Base-by-base conservation (phyloP, 2,329 filamentous ascomycete species). In the Amesomyces nigricolor region DNA sequence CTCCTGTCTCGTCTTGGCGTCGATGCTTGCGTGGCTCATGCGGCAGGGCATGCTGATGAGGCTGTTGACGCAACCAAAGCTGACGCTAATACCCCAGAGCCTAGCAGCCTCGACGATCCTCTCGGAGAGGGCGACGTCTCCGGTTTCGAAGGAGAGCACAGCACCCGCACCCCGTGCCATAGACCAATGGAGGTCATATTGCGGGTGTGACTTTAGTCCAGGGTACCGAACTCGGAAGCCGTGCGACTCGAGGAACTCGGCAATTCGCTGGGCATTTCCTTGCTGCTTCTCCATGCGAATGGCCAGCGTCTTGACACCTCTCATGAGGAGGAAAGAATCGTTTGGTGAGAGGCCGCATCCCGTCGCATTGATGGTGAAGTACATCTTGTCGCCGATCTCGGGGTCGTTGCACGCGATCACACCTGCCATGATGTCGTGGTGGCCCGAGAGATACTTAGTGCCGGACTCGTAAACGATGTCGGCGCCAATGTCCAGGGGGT, bases 211-310 rank as follows among this genome's bases (percentile, higher is more conserved):
- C 71, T 89, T 90, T 58, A 99, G 77, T 10, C 95, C 94, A 0
- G 94, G 94, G 69, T 96, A 99, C 58, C 94, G 88, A 48, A 99
- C 94, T 62, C 87, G 88, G 81, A 99, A 99, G 48, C 95, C 94
- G 63, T 88, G 88, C 2, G 79, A 78, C 71, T 99, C 92, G 51
- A 99, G 85, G 70, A 96, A 99, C 66, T 90, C 85, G 47, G 92
- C 94, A 66, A 99, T 96, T 51, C 81, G 79, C 73, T 94, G 88
- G 0, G 95, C 91, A 66, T 95, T 99, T 56, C 85, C 76, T 72
- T 99, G 94, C 72, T 99, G 95, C 76, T 95, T 95, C 70, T 99
- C 94, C 91, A 99, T 96, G 66, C 94, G 91, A 53, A 99, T 94
- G 59, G 91, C 91, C 6, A 99, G 79, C 0, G 94, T 99, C 77